These are phyloP conservation scores for Cyclotella kingstonii DNA, from an alignment of 108 stramenopile species.

Conservation along the genomic window DNA sequence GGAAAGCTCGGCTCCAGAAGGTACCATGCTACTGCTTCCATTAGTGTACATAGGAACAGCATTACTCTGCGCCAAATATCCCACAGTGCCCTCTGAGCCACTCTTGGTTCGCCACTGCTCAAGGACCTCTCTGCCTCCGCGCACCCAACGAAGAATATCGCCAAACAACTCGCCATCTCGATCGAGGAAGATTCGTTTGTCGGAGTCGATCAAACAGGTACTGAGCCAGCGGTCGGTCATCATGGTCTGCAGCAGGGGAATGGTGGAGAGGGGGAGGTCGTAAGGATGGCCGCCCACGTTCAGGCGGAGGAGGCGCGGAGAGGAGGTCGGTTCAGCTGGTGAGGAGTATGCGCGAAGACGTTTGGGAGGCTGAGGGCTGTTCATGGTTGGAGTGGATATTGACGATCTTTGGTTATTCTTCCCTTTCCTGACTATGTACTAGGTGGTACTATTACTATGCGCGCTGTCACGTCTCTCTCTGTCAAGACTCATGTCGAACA, in stretches of 20 bases:
- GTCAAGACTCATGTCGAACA: too few species aligned
- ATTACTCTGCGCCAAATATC: not conserved
- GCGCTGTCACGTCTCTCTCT: too few species aligned
- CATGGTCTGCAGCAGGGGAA: slow-evolving; percentile 39
- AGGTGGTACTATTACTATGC: too few species aligned
- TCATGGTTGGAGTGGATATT: too few species aligned
- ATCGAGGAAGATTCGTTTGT: slow-evolving; percentile 35
- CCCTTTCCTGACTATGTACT: too few species aligned
- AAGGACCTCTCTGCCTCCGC: slow-evolving; percentile 25
- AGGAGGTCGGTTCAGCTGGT: too few species aligned
- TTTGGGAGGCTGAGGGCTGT: too few species aligned
- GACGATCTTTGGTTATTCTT: too few species aligned
- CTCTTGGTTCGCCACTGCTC: slow-evolving; percentile 5
- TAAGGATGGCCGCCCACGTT: slow-evolving; percentile 42
- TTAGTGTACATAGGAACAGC: not conserved
- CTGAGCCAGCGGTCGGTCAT: slow-evolving; percentile 44
- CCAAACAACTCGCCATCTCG: slow-evolving; percentile 42
- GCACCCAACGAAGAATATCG: slow-evolving; percentile 24
- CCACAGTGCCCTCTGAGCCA: not conserved
- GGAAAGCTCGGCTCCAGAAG: slow-evolving; percentile 11
- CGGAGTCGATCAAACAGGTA: slow-evolving; percentile 24
- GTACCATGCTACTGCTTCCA: not conserved
- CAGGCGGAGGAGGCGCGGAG: slow-evolving; percentile 24
- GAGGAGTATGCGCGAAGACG: too few species aligned
- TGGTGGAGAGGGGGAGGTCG: slow-evolving; percentile 30